Percentiles rank a stretch among this genome's conserved stretches.
phyloP scores from a whole-genome alignment of 225 moss, liverwort and hornwort species.

The Pleurozium schreberi region DNA sequence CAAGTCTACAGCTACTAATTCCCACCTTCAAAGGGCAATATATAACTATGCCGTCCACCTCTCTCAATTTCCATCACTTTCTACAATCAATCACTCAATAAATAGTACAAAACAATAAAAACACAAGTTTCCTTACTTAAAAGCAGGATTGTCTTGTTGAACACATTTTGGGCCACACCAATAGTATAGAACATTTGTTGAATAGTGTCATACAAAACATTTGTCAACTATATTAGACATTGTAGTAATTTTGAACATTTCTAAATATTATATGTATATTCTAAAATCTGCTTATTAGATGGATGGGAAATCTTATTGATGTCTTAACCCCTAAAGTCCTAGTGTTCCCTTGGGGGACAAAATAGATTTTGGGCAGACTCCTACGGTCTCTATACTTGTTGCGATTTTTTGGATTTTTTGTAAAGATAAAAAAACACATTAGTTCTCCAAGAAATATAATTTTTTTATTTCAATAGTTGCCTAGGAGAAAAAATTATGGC shows the following conservation, averaged over 20 bases:
- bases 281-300: background rate
- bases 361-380: no score
- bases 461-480: no score
- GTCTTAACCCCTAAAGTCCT: no score
- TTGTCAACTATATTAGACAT: background rate
- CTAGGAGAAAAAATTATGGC: no score
- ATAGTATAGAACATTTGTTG: rapidly evolving
- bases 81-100: background rate
- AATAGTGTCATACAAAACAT: background rate
- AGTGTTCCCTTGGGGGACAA: no score
- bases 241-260: background rate
- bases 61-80: background rate
- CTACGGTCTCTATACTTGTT: no score
- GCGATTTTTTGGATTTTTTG: no score
- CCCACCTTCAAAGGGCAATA: rapidly evolving
- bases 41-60: background rate
- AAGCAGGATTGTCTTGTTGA: rapidly evolving
- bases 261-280: background rate
- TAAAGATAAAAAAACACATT: no score
- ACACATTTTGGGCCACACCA: rapidly evolving
- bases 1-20: background rate
- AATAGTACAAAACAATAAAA: background rate
- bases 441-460: no score
- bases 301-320: rapidly evolving
- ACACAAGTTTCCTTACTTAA: rapidly evolving